Percentiles rank a stretch among this genome's conserved stretches.
phyloP scores from a whole-genome alignment of 768 basidiomycete genomes.

The Phallus indusiatus region DNA sequence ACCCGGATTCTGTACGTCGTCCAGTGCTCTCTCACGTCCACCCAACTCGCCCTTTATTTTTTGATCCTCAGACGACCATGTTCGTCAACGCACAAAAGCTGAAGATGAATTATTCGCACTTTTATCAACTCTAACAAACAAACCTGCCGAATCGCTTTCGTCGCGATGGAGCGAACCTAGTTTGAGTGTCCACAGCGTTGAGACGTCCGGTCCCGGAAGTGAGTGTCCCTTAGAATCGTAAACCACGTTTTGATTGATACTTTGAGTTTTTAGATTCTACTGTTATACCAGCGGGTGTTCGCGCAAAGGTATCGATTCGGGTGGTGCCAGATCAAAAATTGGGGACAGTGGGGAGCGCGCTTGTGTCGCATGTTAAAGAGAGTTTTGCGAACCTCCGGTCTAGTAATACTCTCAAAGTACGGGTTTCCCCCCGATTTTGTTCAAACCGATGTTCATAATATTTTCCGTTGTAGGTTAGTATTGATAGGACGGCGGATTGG shows the following conservation, averaged over 20 bases:
- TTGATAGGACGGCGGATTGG: conserved; percentile 87
- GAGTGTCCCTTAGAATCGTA: conserved; percentile 20
- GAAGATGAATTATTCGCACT: conserved; percentile 63
- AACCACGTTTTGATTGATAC: background rate
- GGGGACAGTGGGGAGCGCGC: conserved; percentile 49
- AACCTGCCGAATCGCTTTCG: conserved; percentile 56
- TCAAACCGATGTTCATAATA: background rate
- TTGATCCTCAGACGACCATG: conserved; percentile 52
- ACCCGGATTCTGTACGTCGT: conserved; percentile 70
- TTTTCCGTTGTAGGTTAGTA: conserved; percentile 42
- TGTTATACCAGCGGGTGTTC: conserved; percentile 78
- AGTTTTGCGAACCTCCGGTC: conserved; percentile 55
- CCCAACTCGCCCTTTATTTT: background rate
- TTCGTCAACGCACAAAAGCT: conserved; percentile 55
- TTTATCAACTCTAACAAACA: conserved; percentile 59
- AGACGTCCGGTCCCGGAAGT: conserved; percentile 78
- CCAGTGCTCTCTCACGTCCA: background rate
- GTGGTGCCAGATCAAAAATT: conserved; percentile 92
- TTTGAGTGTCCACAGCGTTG: conserved; percentile 78
- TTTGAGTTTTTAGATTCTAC: conserved; percentile 50
- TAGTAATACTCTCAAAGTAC: conserved; percentile 64
- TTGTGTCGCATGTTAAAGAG: conserved; percentile 47
- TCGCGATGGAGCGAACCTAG: conserved; percentile 88
- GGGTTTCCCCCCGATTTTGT: background rate
- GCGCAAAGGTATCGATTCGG: conserved; percentile 80